Evolutionary conservation across 108 stramenopile species (phyloP), one percentile per base, ranked within the genome.

Genomic region (Pseudonitzschia multistriata): DNA sequence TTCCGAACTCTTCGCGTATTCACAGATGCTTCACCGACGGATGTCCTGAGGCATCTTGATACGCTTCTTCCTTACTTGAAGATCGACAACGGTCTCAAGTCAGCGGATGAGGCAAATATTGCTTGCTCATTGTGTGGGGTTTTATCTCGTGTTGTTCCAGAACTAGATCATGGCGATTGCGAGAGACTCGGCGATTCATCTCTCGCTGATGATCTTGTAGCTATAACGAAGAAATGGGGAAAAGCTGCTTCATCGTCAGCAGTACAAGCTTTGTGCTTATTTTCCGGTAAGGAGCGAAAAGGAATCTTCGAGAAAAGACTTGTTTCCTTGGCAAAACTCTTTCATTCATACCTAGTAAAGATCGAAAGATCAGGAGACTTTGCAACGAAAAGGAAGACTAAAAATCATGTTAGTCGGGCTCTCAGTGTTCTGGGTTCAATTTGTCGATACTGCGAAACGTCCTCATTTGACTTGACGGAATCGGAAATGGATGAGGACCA

Each of bases 61-160:
- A 94, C 91, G 24, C 68, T 97, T 13, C 69, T 92, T 10, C 97
- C 95, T 5, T 97, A 96, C 68, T 76, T 97, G 56, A 97, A 97
- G 78, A 90, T 86, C 4, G 95, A 97, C 48, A 96, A 96, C 69
- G 88, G 83, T 13, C 68, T 89, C 11, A 52, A 81, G 0, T 65
- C 74, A 53, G 62, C 71, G 25, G 80, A 85, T 62, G 91, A 96
- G 61, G 61, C 84, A 11, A 62, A 67, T n/a, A 86, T 96, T 63
- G 87, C 88, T 17, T 63, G 77, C 24, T 74, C 72, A 21, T 57
- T 88, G 34, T 88, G 92, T 71, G 76, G 70, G 48, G 86, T 93
- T 27, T 42, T 96, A 19, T 81, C 79, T 39, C 70, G 70, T 29
- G 52, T 79, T 11, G 66, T 80, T 22, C 56, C 79, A 11, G 66